Evolutionary conservation across 768 basidiomycete species (phyloP), one percentile per base, ranked within the genome.

Genomic region (Rubroboletus pulcherrimus): DNA sequence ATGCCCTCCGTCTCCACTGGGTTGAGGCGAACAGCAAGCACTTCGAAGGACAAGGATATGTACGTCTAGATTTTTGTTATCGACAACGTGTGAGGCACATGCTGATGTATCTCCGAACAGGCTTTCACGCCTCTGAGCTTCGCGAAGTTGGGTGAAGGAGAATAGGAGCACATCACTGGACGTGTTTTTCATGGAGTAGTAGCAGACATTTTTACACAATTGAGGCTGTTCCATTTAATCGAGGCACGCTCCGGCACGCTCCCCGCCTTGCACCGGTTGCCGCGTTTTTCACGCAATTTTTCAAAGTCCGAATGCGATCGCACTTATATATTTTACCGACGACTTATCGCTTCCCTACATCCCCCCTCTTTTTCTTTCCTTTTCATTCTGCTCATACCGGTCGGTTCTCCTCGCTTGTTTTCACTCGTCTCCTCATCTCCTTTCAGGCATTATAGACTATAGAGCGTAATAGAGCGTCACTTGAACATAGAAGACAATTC

Each of bases 1-100:
- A 98, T 72, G 96, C 96, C 7, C 81, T 98, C 59, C 86, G 96
- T 66, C 80, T 98, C 63, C 96, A 98, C 73, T 98, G 96, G 93
- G 96, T 98, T 56, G 95, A 98, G 74, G 92, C 88, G 51, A 97
- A 96, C 77, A 94, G 93, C 75, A 96, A 97, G 78, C 93, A 94
- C 68, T 96, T 89, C 69, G 84, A 89, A 72, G 93, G 91, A 34
- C 89, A 82, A 56, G 93, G 93, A 71, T 84, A 93, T 78, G 91
- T 93, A 75, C 71, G 88, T 86, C 30, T 52, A 41, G 49, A 40
- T 54, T 52, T 59, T 65, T 48, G 53, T 51, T 45, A 58, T 54
- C 24, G 35, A 30, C 59, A 63, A 65, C 64, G 66, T 66, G 66
- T 61, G 47, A 43, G 33, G 44, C 61, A 59, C 62, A 55, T 65